Evolutionary conservation across 306 rosid species (phyloP).

Genomic region (Dryas drummondii): DNA sequence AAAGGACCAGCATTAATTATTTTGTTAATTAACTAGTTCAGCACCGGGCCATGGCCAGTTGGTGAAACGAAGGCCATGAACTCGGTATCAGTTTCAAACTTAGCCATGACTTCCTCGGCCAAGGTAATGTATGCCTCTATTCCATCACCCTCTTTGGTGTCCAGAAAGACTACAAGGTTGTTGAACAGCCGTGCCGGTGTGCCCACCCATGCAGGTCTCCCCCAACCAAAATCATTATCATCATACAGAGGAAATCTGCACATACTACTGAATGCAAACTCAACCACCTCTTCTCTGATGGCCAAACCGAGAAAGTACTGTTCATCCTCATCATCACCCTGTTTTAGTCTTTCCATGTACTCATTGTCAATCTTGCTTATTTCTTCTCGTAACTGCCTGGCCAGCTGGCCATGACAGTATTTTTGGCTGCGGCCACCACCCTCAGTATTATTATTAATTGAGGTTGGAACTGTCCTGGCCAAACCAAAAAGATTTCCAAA

Average conservation of each 20-base stretch:
- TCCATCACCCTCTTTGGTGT: slow-evolving; percentile 40
- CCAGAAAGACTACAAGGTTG: slow-evolving; percentile 46
- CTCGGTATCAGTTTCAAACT: slow-evolving; percentile 39
- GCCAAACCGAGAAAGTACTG: neutral
- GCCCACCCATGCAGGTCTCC: slow-evolving; percentile 52
- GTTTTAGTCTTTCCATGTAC: neutral
- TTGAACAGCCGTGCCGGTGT: slow-evolving; percentile 40
- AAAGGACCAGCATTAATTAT: too few species aligned
- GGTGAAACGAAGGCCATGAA: slow-evolving; percentile 27
- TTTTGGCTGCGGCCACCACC: neutral
- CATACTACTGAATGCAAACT: slow-evolving; percentile 5
- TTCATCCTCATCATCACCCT: slow-evolving; percentile 4
- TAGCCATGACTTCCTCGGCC: slow-evolving; percentile 46
- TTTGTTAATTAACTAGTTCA: neutral
- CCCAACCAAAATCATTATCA: slow-evolving; percentile 44
- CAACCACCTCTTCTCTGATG: neutral
- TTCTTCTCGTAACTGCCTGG: slow-evolving; percentile 25
- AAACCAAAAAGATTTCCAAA: slow-evolving; percentile 2
- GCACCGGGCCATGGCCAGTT: too few species aligned
- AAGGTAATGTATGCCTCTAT: slow-evolving; percentile 52
- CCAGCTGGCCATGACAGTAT: neutral
- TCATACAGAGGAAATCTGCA: slow-evolving; percentile 24
- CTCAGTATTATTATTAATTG: too few species aligned
- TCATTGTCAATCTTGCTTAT: neutral
- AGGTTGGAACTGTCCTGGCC: too few species aligned